Percentiles rank a stretch among this genome's conserved stretches.
phyloP scores from a whole-genome alignment of 2,329 filamentous ascomycete species.

The Fonsecaea nubica region DNA sequence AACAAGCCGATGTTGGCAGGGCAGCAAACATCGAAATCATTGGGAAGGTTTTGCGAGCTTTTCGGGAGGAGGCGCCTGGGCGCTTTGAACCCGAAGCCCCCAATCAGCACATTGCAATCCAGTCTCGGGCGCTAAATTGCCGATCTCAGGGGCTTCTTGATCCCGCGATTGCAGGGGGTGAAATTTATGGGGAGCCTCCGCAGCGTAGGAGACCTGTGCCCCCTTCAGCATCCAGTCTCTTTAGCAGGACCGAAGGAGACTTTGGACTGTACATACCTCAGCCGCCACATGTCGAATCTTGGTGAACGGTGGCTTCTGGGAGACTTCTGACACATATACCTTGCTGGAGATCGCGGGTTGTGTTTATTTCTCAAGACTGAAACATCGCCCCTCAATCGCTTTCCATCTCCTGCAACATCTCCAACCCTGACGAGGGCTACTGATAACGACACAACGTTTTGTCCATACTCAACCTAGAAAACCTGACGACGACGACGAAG shows the following conservation, averaged over 20 bases:
- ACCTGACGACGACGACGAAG: conserved; percentile 4
- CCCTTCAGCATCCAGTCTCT: not conserved
- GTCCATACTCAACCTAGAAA: not conserved
- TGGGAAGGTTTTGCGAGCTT: conserved; percentile 21
- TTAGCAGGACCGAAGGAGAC: not conserved
- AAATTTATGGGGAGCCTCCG: not conserved
- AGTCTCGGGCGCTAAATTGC: conserved; percentile 10
- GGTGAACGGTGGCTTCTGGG: not conserved
- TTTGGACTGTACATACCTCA: not conserved
- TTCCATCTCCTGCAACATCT: not conserved
- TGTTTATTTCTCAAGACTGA: not conserved
- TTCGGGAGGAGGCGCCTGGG: not conserved
- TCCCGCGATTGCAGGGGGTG: conserved; percentile 7
- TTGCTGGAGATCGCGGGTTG: not conserved
- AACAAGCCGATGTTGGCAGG: conserved; percentile 17
- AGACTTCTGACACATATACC: not conserved
- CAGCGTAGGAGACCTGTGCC: not conserved
- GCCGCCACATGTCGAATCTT: conserved; percentile 4
- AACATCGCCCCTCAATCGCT: not conserved
- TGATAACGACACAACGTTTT: not conserved
- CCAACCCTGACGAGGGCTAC: not conserved
- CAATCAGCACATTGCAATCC: conserved; percentile 11
- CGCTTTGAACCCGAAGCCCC: not conserved
- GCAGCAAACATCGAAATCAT: conserved; percentile 7
- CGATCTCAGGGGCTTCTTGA: conserved; percentile 8